These are phyloP conservation scores for Pseudozyma sp. DNA, from an alignment of 1,284 basidiomycete genomes.

Conservation along the genomic window DNA sequence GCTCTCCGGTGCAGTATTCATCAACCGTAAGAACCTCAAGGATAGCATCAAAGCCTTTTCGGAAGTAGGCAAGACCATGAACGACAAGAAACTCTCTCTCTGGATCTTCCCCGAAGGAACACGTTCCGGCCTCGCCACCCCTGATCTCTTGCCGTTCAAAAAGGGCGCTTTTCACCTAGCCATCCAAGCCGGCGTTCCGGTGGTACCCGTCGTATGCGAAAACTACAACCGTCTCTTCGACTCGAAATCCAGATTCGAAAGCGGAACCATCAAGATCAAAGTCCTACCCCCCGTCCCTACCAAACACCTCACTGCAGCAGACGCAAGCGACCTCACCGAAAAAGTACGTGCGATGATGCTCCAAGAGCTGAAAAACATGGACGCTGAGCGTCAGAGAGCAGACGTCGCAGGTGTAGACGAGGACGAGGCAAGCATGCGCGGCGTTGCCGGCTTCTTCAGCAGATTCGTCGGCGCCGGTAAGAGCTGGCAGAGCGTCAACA, in stretches of 20 bases:
- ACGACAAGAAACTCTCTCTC: slow-evolving; percentile 73
- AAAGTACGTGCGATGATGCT: slow-evolving; percentile 72
- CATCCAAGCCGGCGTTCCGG: slow-evolving; percentile 79
- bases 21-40: slow-evolving; percentile 85
- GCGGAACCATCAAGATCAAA: slow-evolving; percentile 64
- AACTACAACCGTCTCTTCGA: slow-evolving; percentile 88
- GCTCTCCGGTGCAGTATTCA: slow-evolving; percentile 90
- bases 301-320: slow-evolving; percentile 75
- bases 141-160: slow-evolving; percentile 81
- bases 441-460: slow-evolving; percentile 43
- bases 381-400: slow-evolving; percentile 34
- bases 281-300: slow-evolving; percentile 84
- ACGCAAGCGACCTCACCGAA: slow-evolving; percentile 76
- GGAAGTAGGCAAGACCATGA: slow-evolving; percentile 85
- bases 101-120: slow-evolving; percentile 68
- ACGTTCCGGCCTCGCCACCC: slow-evolving; percentile 71
- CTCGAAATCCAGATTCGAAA: slow-evolving; percentile 79
- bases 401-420: slow-evolving; percentile 1
- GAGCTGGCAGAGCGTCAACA: slow-evolving; percentile 10
- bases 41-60: slow-evolving; percentile 81
- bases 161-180: slow-evolving; percentile 98
- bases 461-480: slow-evolving; percentile 33
- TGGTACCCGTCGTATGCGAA: slow-evolving; percentile 91
- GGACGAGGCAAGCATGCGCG: slow-evolving; percentile 31
- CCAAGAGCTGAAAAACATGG: slow-evolving; percentile 48